Conservation (phyloP, 805 yeast genomes). For the Wickerhamia fluorescens region DNA sequence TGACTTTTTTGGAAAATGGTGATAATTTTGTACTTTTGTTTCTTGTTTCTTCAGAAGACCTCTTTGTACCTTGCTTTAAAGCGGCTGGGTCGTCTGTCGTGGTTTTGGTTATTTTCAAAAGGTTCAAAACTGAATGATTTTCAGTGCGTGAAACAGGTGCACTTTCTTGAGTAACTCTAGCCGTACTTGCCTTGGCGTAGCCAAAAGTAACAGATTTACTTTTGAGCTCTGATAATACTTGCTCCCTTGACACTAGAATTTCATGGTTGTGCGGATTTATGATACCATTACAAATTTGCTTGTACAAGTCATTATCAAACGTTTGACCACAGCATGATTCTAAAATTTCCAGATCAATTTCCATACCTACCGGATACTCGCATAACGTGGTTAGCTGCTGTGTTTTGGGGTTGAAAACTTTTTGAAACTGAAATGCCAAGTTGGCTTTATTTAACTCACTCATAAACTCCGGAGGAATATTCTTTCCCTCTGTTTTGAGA, state of each 20-base stretch:
- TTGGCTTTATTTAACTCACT: constrained; percentile 61
- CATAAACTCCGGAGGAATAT: constrained; percentile 51
- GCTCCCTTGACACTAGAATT: constrained; percentile 43
- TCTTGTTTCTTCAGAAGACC: constrained; percentile 1
- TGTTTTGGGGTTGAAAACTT: constrained; percentile 69
- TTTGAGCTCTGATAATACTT: constrained; percentile 14
- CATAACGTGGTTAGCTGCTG: constrained; percentile 50
- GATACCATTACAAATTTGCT: constrained; percentile 54
- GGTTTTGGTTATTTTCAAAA: constrained; percentile 1
- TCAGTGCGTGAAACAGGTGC: constrained; percentile 2
- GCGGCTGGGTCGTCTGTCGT: too few relatives aligned
- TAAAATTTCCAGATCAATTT: constrained; percentile 34
- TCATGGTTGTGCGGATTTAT: constrained; percentile 57
- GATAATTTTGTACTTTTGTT: constrained; percentile 4
- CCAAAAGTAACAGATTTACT: constrained; percentile 6
- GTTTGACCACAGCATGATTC: constrained; percentile 41
- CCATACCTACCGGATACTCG: constrained; percentile 41
- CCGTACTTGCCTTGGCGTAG: neutral
- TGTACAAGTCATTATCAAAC: constrained; percentile 42
- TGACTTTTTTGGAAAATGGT: too few relatives aligned
- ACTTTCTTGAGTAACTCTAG: neutral
- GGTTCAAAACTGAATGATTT: constrained; percentile 4
- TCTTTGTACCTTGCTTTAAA: neutral
- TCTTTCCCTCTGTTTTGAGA: constrained; percentile 55
- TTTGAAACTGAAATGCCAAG: constrained; percentile 74